Evolutionary conservation across 352 stramenopile species (phyloP).

Genomic region (Pythium phragmitis): DNA sequence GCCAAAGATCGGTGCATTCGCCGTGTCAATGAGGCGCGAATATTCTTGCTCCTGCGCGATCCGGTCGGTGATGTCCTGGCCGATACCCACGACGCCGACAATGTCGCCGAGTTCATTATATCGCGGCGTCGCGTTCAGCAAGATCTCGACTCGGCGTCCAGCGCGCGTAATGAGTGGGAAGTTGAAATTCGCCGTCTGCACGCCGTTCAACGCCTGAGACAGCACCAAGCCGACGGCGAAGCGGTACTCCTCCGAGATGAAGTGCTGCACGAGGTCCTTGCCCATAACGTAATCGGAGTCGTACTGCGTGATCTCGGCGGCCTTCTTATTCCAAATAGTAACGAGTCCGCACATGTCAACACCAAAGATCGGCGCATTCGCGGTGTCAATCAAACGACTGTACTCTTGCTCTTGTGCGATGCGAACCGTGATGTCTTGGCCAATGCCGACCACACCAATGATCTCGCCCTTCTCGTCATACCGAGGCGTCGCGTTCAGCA

Average conservation of each 20-base stretch:
- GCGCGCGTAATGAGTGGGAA: constrained; percentile 86
- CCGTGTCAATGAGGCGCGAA: constrained; percentile 82
- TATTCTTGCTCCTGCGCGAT: constrained; percentile 90
- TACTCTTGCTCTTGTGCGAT: constrained; percentile 88
- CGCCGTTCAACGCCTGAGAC: constrained; percentile 54
- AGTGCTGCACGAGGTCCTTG: constrained; percentile 85
- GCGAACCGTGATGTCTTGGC: constrained; percentile 81
- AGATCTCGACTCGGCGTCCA: constrained; percentile 73
- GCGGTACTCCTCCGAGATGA: constrained; percentile 82
- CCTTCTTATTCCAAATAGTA: constrained; percentile 92
- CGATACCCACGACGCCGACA: constrained; percentile 79
- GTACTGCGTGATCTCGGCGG: constrained; percentile 89
- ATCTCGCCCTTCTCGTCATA: constrained; percentile 74
- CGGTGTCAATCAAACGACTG: constrained; percentile 85
- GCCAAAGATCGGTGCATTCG: constrained; percentile 88
- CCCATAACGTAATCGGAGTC: constrained; percentile 80
- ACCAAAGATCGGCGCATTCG: constrained; percentile 90
- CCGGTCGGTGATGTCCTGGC: constrained; percentile 78
- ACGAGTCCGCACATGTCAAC: constrained; percentile 80
- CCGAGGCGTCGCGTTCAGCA: constrained; percentile 77
- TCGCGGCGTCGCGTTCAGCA: constrained; percentile 80
- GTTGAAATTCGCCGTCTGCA: constrained; percentile 83
- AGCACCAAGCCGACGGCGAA: constrained; percentile 60
- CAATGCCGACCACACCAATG: constrained; percentile 74
- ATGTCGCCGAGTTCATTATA: constrained; percentile 83